phyloP scores from a whole-genome alignment of 2,329 filamentous ascomycete species.

The Phoma herbarum region DNA sequence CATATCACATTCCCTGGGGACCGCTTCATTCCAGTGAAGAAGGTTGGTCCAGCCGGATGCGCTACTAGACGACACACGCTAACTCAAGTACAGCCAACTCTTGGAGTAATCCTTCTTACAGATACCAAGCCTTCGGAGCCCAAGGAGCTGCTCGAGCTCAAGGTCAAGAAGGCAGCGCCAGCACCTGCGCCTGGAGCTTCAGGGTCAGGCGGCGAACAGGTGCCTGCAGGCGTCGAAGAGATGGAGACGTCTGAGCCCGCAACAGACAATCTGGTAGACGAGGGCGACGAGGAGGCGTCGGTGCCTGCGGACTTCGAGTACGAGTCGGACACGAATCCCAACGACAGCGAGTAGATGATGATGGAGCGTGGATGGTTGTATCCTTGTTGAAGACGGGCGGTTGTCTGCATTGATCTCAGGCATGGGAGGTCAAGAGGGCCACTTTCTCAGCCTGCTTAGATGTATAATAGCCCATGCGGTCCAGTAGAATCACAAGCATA shows the following conservation, averaged over 20 bases:
- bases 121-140: slow-evolving; percentile 82
- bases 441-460: slow-evolving; percentile 42
- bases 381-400: slow-evolving; percentile 12
- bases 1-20: slow-evolving; percentile 92
- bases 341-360: slow-evolving; percentile 46
- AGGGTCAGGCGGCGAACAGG: slow-evolving; percentile 46
- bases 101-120: slow-evolving; percentile 88
- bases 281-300: slow-evolving; percentile 79
- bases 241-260: slow-evolving; percentile 2
- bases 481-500: slow-evolving; percentile 20
- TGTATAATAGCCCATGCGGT: slow-evolving; percentile 39
- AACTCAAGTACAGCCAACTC: slow-evolving; percentile 73
- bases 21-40: slow-evolving; percentile 91
- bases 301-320: slow-evolving; percentile 80
- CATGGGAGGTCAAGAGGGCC: slow-evolving; percentile 36
- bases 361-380: slow-evolving; percentile 6
- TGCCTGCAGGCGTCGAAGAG: slow-evolving; percentile 56
- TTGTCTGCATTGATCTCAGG: slow-evolving; percentile 35
- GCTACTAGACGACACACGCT: slow-evolving; percentile 16
- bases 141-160: slow-evolving; percentile 87
- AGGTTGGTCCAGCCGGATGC: slow-evolving; percentile 63
- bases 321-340: slow-evolving; percentile 70
- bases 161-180: slow-evolving; percentile 78
- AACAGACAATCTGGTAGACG: slow-evolving; percentile 80
- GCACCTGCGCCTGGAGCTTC: slow-evolving; percentile 56